Conservation (phyloP, 2,329 filamentous ascomycete genomes). For the Aspergillus hortae region DNA sequence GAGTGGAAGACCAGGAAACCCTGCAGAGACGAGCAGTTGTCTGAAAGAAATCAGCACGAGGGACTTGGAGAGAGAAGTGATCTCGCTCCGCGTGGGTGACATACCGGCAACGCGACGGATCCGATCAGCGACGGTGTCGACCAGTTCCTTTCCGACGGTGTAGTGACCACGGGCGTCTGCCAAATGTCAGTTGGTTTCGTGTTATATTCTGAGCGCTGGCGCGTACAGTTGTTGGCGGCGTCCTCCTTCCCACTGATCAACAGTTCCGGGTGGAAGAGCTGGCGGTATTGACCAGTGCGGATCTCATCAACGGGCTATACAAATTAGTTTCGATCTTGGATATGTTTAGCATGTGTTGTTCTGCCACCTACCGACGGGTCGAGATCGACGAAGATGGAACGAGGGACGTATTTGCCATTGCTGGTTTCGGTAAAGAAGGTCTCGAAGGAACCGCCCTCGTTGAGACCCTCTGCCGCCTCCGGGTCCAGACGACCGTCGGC, state of each 20-base stretch:
- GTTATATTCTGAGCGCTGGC: background rate
- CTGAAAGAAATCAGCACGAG: slow-evolving; percentile 32
- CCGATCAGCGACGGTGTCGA: slow-evolving; percentile 61
- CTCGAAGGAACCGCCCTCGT: slow-evolving; percentile 57
- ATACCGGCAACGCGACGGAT: slow-evolving; percentile 62
- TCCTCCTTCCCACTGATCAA: slow-evolving; percentile 67
- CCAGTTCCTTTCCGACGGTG: slow-evolving; percentile 65
- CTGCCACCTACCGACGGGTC: slow-evolving; percentile 55
- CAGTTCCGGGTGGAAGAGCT: slow-evolving; percentile 64
- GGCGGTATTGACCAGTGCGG: slow-evolving; percentile 59
- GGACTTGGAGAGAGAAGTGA: slow-evolving; percentile 12
- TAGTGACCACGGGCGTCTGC: slow-evolving; percentile 65
- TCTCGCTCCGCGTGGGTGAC: slow-evolving; percentile 9
- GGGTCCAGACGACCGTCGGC: slow-evolving; percentile 58
- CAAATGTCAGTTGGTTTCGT: too few species aligned
- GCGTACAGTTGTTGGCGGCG: slow-evolving; percentile 63
- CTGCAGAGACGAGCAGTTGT: slow-evolving; percentile 64
- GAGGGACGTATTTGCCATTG: slow-evolving; percentile 64
- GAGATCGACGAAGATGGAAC: slow-evolving; percentile 65
- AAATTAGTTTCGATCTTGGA: slow-evolving; percentile 7
- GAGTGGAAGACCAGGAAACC: slow-evolving; percentile 68
- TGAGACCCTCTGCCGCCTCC: slow-evolving; percentile 50
- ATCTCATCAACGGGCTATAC: slow-evolving; percentile 62
- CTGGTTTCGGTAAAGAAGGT: slow-evolving; percentile 66
- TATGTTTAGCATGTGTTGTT: background rate